These are phyloP conservation scores for Phycomyces nitens DNA, from an alignment of 192 early-diverging fungal genomes.

Conservation along the genomic window DNA sequence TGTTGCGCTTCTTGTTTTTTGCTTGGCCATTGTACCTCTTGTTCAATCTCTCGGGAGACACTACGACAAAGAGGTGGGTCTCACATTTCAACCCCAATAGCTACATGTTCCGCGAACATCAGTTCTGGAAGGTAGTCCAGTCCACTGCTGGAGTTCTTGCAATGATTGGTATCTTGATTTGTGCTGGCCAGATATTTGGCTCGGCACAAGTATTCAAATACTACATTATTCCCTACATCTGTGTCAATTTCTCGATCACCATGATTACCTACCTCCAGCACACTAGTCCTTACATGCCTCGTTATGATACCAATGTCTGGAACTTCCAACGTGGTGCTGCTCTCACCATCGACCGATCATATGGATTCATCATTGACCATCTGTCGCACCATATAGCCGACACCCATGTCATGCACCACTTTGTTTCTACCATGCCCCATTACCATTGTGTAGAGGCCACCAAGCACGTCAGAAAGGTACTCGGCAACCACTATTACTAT, in stretches of 20 bases:
- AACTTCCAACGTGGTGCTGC: conserved; percentile 90
- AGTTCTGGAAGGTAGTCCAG: conserved; percentile 62
- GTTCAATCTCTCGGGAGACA: conserved; percentile 73
- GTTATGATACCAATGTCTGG: conserved; percentile 81
- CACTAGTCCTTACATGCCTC: conserved; percentile 79
- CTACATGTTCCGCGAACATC: conserved; percentile 73
- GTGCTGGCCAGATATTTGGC: conserved; percentile 48
- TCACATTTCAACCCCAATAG: conserved; percentile 84
- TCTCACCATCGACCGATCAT: conserved; percentile 82
- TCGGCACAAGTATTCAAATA: conserved; percentile 63
- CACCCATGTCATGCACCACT: conserved; percentile 91
- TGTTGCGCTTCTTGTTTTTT: conserved; percentile 63
- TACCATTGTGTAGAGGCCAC: conserved; percentile 91
- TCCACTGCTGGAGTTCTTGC: conserved; percentile 65
- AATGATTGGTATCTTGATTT: conserved; percentile 49
- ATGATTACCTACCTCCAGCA: conserved; percentile 93
- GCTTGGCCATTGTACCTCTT: conserved; percentile 89
- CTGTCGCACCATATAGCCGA: conserved; percentile 77
- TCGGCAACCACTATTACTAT: conserved; percentile 76
- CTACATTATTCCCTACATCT: conserved; percentile 85
- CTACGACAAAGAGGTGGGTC: conserved; percentile 56
- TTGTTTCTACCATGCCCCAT: conserved; percentile 96
- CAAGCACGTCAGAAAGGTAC: conserved; percentile 64
- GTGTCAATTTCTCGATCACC: conserved; percentile 92
- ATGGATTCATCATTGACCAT: conserved; percentile 78